Percentiles rank a stretch among this genome's conserved stretches.
Conservation (phyloP, 805 yeast genomes). For the Grigorovia jiainica region DNA sequence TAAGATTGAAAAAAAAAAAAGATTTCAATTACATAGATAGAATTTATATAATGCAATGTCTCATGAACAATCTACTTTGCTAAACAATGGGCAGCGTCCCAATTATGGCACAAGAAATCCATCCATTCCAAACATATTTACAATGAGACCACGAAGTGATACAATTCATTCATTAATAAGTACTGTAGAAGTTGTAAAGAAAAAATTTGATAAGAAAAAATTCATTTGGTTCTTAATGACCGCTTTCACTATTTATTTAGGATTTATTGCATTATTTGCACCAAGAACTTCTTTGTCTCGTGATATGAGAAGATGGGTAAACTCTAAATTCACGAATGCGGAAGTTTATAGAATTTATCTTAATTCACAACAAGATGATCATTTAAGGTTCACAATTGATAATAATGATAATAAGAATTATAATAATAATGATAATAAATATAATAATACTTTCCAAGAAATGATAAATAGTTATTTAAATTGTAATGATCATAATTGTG, state of each 20-base stretch:
- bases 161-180: constrained; percentile 25
- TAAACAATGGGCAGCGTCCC: not conserved
- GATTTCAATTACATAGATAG: no score
- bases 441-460: not conserved
- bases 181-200: constrained; percentile 20
- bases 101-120: not conserved
- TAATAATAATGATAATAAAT: not conserved
- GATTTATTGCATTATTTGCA: constrained; percentile 60
- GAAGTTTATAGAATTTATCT: constrained; percentile 62
- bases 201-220: constrained; percentile 24
- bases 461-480: constrained; percentile 5
- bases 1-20: no score
- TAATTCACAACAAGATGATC: constrained; percentile 30
- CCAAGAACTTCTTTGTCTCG: constrained; percentile 79
- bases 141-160: constrained; percentile 19
- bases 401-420: constrained; percentile 9
- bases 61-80: not conserved
- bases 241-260: constrained; percentile 26
- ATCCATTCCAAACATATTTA: not conserved
- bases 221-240: constrained; percentile 17
- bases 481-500: constrained; percentile 31
- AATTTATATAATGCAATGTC: not conserved
- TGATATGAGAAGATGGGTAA: constrained; percentile 70
- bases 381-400: constrained; percentile 23
- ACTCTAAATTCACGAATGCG: constrained; percentile 50